phyloP scores from a whole-genome alignment of 1,284 basidiomycete species.

The Tilletia setariae region DNA sequence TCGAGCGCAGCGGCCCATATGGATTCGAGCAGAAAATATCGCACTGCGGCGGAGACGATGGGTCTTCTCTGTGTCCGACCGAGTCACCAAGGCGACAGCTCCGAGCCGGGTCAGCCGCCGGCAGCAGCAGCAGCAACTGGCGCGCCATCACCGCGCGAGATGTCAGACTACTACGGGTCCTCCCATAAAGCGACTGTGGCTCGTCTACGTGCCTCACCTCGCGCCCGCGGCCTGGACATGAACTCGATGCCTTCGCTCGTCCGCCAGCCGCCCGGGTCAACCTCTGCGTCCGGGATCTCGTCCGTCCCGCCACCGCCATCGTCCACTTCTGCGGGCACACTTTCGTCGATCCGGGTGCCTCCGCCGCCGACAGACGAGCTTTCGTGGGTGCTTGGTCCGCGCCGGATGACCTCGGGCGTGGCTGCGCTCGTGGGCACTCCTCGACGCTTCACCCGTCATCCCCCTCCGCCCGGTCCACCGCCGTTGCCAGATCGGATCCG shows the following conservation, averaged over 20 bases:
- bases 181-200: not conserved
- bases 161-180: conserved; percentile 27
- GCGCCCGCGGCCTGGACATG: not conserved
- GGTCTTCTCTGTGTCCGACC: conserved; percentile 4
- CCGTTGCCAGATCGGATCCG: not conserved
- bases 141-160: conserved; percentile 32
- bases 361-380: not conserved
- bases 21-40: conserved; percentile 21
- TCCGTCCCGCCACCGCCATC: no score
- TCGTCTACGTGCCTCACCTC: not conserved
- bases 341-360: not conserved
- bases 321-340: no score
- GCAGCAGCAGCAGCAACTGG: no score
- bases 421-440: not conserved
- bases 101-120: not conserved
- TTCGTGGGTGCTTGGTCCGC: not conserved
- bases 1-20: conserved; percentile 37
- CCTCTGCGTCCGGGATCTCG: not conserved
- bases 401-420: not conserved
- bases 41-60: not conserved
- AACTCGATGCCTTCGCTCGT: not conserved
- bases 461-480: not conserved
- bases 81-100: conserved; percentile 25
- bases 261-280: not conserved
- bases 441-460: not conserved